Evolutionary conservation across 1,284 basidiomycete genomes (phyloP), one percentile per base, ranked within the genome.

Genomic region (Thecaphora thlaspeos): DNA sequence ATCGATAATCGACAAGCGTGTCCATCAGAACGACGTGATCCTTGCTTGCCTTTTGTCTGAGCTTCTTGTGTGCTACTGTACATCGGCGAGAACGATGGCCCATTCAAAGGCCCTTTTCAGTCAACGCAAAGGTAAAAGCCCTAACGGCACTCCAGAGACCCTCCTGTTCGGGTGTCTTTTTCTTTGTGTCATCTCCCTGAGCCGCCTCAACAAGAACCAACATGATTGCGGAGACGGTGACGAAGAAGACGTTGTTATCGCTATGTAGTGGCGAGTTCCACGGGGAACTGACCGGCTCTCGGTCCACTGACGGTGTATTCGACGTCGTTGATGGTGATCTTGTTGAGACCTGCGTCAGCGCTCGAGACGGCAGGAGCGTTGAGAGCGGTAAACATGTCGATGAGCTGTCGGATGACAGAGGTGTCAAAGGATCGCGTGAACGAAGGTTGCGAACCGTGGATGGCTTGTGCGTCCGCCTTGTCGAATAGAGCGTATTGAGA

Each of bases 401-500:
- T 19, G 9, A 65, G 51, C 26, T 46, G 17, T 14, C 54, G 51
- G 2, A 65, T 22, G 22, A 36, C 10, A 2, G 41, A 48, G 0
- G 47, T 42, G 1, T 51, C 37, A 24, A 65, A 61, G 7, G 43
- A 46, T 9, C 56, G 61, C 42, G 58, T 49, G 43, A 65, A 65
- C 7, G 50, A 46, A 0, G 48, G 55, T 8, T 42, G 38, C 1
- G 55, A 55, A 17, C 58, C 62, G 42, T 58, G 51, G 4, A 61
- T 46, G 3, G 55, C 58, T 0, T 43, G 51, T 1, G 43, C 44
- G 30, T 60, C 62, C 32, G 51, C 48, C 8, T 43, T 52, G 42
- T 61, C 61, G 38, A 64, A 64, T 19, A 64, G 49, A 18, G 50
- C 61, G 22, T 64, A 64, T 19, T 64, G 52, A 24, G 46, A 38